These are phyloP conservation scores for Carnegiea gigantea DNA, from an alignment of 179 eudicot species.

Conservation along the genomic window DNA sequence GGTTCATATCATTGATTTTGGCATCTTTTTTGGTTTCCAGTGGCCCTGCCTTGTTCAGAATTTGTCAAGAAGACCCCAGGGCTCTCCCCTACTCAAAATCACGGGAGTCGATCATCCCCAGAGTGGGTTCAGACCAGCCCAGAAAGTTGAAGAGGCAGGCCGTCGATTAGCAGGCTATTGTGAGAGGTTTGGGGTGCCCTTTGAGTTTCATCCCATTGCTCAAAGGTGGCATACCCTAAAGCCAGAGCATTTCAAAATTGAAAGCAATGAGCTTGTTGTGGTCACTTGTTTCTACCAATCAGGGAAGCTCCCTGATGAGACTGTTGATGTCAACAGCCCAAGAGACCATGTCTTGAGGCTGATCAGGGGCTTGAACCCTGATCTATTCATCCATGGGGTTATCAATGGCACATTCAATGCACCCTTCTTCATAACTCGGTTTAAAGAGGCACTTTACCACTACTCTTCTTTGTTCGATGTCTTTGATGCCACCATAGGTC, in stretches of 20 bases:
- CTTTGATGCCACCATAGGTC: constrained; percentile 38
- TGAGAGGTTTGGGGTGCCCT: constrained; percentile 46
- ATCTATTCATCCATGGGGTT: constrained; percentile 46
- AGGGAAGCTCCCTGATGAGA: constrained; percentile 45
- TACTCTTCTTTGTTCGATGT: constrained; percentile 47
- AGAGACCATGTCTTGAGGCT: constrained; percentile 42
- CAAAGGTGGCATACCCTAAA: constrained; percentile 39
- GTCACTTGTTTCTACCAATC: constrained; percentile 39
- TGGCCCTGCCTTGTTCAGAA: constrained; percentile 63
- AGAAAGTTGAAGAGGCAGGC: constrained; percentile 50
- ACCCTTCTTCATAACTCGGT: constrained; percentile 54
- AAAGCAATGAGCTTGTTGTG: constrained; percentile 29
- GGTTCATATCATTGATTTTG: constrained; percentile 56
- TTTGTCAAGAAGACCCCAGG: constrained; percentile 47
- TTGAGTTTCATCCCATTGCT: constrained; percentile 42
- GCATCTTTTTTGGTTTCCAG: constrained; percentile 55
- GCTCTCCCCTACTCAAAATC: constrained; percentile 53
- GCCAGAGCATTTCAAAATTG: constrained; percentile 28
- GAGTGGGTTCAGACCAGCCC: constrained; percentile 58
- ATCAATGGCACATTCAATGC: constrained; percentile 48
- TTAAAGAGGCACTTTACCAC: constrained; percentile 51
- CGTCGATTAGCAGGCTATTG: constrained; percentile 49
- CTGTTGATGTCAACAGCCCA: constrained; percentile 36
- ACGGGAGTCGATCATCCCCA: constrained; percentile 62
- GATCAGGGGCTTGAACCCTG: constrained; percentile 42